Conservation (phyloP, 2,329 filamentous ascomycete species). For the Mariannaea elegans region DNA sequence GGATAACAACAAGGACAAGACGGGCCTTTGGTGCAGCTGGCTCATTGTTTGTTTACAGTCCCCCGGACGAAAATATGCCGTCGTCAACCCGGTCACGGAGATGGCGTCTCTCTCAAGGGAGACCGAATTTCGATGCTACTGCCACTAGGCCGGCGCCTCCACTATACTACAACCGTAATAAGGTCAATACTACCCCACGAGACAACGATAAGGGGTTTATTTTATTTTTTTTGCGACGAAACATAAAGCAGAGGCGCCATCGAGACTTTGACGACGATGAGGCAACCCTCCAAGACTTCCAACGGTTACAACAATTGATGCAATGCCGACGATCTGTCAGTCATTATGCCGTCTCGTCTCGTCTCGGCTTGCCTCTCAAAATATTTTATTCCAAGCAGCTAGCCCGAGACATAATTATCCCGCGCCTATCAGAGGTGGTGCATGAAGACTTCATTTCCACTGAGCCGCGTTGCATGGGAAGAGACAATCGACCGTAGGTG, state of each 20-base stretch:
- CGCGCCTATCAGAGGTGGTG: conserved; percentile 7
- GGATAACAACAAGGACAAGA: conserved; percentile 22
- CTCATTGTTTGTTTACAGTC: conserved; percentile 40
- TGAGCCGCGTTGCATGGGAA: conserved; percentile 15
- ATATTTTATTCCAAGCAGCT: conserved; percentile 9
- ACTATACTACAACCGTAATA: conserved; percentile 15
- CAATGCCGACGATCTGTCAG: background rate
- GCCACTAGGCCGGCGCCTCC: conserved; percentile 19
- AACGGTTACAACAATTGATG: conserved; percentile 9
- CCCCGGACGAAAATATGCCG: conserved; percentile 17
- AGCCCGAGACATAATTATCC: conserved; percentile 15
- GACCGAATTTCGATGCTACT: conserved; percentile 20
- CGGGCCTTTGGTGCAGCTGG: conserved; percentile 15
- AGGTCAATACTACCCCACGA: conserved; percentile 14
- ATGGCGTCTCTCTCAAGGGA: conserved; percentile 14
- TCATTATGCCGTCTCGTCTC: conserved; percentile 3
- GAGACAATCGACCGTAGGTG: background rate
- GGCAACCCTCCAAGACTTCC: background rate
- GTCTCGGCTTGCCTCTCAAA: background rate
- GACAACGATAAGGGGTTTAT: conserved; percentile 16
- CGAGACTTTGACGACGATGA: background rate
- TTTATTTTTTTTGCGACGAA: conserved; percentile 5
- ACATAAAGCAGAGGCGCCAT: background rate
- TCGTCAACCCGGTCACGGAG: conserved; percentile 25
- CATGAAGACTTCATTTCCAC: conserved; percentile 21